phyloP scores from a whole-genome alignment of 2,329 filamentous ascomycete genomes.

The Epicoccum nigrum region DNA sequence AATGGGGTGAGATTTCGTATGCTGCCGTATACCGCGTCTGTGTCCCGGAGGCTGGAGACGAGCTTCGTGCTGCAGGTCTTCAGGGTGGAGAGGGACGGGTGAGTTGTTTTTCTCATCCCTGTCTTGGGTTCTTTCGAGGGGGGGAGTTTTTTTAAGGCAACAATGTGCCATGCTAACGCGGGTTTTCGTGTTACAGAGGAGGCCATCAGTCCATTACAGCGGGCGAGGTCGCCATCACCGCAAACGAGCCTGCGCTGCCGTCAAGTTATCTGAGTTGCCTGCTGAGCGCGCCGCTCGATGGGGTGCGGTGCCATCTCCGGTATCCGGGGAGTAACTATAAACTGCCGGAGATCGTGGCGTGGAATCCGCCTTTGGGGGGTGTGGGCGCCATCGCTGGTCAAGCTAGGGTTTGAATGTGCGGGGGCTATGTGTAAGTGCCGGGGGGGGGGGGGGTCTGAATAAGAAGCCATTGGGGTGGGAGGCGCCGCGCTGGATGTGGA shows the following conservation, averaged over 20 bases:
- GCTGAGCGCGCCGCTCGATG: constrained; percentile 21
- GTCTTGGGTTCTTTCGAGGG: background rate
- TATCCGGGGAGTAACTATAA: too few species aligned
- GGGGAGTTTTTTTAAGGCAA: too few species aligned
- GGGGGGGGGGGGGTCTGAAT: too few species aligned
- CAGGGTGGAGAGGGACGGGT: background rate
- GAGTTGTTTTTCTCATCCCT: background rate
- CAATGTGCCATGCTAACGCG: background rate
- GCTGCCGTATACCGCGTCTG: background rate
- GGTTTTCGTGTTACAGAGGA: background rate
- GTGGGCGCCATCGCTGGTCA: too few species aligned
- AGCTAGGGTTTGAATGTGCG: too few species aligned
- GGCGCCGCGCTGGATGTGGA: too few species aligned
- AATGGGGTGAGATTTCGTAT: constrained; percentile 17
- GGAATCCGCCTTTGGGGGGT: too few species aligned
- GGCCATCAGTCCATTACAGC: background rate
- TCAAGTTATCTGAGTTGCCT: constrained; percentile 27
- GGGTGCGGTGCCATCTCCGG: constrained; percentile 16
- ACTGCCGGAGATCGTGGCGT: too few species aligned
- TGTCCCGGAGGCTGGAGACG: constrained; percentile 1
- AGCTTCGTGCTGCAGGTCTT: constrained; percentile 3
- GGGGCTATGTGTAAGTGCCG: too few species aligned
- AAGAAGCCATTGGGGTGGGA: too few species aligned
- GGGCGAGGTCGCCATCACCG: constrained; percentile 19
- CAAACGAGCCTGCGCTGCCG: constrained; percentile 20